Evolutionary conservation across 2,329 filamentous ascomycete species (phyloP), one percentile per base, ranked within the genome.

Genomic region (Zymoseptoria brevis): DNA sequence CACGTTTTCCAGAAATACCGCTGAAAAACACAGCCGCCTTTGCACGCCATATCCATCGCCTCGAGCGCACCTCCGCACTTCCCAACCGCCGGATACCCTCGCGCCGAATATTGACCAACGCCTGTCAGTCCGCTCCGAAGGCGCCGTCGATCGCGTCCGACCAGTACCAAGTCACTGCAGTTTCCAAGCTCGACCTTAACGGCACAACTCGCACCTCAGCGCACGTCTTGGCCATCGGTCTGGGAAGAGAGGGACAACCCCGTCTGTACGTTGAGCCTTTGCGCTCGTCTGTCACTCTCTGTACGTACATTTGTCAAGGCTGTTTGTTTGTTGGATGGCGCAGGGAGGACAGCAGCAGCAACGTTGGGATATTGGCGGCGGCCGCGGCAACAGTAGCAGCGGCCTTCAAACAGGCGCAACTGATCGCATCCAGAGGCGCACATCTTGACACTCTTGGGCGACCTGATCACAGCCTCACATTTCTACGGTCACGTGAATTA

Each of bases 211-310:
- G 53, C 54, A 30, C 41, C 58, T 50, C 53, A 48, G 52, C 49
- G 56, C 41, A 59, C 56, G 13, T n/a, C 35, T 45, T 45, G 35
- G 16, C 35, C 35, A n/a, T 16, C 35, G 35, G 35, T 45, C 35
- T 45, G 54, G 57, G 45, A 53, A 51, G 57, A 57, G 58, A 62
- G 58, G 53, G 53, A 58, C 59, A 60, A 64, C 58, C 55, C 26
- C 53, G 54, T 55, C 57, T 54, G 60, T 59, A 56, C 58, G 54
- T 53, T 63, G 68, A 68, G 68, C 68, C 68, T 67, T 65, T 66
- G 69, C 64, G 68, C 68, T 70, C 68, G 61, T 64, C 58, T 60
- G 54, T 64, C 62, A 63, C 63, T 65, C 66, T 68, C 67, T 65
- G 67, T 69, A 69, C 35, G 67, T 65, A 50, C 19, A 26, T n/a